Evolutionary conservation across 139 green algal species (phyloP), one percentile per base, ranked within the genome.

Genomic region (Chlorella sorokiniana): DNA sequence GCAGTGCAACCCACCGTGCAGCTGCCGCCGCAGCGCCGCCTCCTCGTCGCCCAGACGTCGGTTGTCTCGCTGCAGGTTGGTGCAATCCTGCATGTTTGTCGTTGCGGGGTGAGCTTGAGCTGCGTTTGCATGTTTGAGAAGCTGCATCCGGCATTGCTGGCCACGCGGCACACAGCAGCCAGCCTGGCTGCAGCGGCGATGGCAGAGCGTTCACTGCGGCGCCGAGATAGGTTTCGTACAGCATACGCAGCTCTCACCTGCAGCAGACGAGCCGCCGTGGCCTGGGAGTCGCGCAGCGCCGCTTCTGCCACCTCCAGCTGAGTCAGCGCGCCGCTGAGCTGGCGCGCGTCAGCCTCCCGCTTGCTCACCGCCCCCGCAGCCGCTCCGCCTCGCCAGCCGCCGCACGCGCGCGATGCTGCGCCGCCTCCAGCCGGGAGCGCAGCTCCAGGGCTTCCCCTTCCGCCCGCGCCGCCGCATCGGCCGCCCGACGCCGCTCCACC

Each of bases 401-500:
- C 4, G 48, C 23, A 1, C 78, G 78, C 51, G 77, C 78, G 6
- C 78, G 45, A 16, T 77, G 65, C 78, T 83, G 78, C 1, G 78
- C 64, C 3, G 78, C 67, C 51, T 83, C 78, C 48, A 83, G 48
- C 51, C 51, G 65, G 65, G 63, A 68, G 48, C 70, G 78, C 35
- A 83, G 67, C 65, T 83, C 78, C 65, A 83, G 78, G 27, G 77
- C 78, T 51, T 83, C 65, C 67, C 76, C 64, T 67, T 83, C 78
- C 48, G 77, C 52, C 31, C 48, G 65, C 2, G 14, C 48, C 27
- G 67, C 78, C 22, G 65, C 78, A 29, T 77, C 78, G 0, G 23
- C 23, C 4, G 78, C 78, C 38, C 40, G 38, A 31, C 51, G 35
- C 3, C 78, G 64, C 67, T 83, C 78, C 33, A 83, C 78, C 52